A percentile compares a stretch with the other conserved stretches of the same genome.
These are phyloP conservation scores for Globisporangium irregulare DNA, from an alignment of 352 stramenopile genomes.

Conservation along the genomic window DNA sequence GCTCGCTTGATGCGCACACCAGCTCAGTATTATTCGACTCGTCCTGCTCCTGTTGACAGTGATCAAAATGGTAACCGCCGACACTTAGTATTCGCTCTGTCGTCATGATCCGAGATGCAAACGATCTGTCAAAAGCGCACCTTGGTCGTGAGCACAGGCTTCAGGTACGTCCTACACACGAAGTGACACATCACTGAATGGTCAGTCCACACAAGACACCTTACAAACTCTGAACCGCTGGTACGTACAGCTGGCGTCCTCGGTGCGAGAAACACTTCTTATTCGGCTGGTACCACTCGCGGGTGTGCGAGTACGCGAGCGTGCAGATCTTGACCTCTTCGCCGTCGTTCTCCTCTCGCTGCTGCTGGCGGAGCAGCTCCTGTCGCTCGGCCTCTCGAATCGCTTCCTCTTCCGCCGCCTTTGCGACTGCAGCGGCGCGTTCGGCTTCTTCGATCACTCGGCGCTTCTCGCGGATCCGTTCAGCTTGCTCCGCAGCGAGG, in stretches of 20 bases:
- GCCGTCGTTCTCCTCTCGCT: conserved; percentile 49
- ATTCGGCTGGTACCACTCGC: conserved; percentile 61
- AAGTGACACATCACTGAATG: conserved; percentile 5
- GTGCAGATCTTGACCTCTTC: conserved; percentile 60
- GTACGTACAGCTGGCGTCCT: conserved; percentile 45
- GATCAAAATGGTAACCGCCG: background rate
- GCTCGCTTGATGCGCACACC: background rate
- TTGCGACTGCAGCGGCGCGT: conserved; percentile 10
- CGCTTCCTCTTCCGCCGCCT: conserved; percentile 23
- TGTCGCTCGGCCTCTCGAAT: conserved; percentile 21
- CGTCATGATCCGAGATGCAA: background rate
- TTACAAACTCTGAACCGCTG: background rate
- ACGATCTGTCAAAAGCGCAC: conserved; percentile 12
- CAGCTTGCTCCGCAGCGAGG: conserved; percentile 11
- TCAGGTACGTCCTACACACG: conserved; percentile 47
- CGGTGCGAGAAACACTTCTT: conserved; percentile 64
- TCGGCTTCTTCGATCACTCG: conserved; percentile 11
- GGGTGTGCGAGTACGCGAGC: conserved; percentile 51
- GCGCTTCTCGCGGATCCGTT: conserved; percentile 5
- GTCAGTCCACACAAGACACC: background rate
- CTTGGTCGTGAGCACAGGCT: conserved; percentile 43
- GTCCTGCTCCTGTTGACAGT: conserved; percentile 5
- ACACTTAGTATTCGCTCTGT: too few relatives aligned
- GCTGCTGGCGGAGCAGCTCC: conserved; percentile 29
- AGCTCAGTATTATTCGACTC: conserved; percentile 1